phyloP scores from a whole-genome alignment of 495 filamentous ascomycete genomes.

The Beverwykella pulmonaria region DNA sequence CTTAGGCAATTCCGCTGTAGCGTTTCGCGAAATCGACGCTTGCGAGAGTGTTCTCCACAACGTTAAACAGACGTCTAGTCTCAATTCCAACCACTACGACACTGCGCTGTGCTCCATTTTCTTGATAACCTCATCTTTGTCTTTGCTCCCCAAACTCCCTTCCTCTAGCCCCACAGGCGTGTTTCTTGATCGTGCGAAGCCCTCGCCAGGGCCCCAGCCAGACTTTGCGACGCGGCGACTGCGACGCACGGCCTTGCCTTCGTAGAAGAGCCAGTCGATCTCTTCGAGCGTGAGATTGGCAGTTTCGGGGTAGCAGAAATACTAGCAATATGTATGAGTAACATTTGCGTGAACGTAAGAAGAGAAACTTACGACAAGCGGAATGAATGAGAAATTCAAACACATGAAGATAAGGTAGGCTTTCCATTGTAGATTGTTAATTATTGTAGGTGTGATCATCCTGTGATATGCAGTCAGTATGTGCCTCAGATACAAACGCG shows the following conservation, averaged over 20 bases:
- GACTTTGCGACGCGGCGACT: conserved; percentile 14
- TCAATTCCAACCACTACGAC: not conserved
- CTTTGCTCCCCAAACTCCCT: conserved; percentile 3
- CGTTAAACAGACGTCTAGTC: conserved; percentile 2
- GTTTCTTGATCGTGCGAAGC: not conserved
- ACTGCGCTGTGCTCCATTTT: not conserved
- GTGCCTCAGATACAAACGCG: not conserved
- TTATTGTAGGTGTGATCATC: conserved; percentile 43
- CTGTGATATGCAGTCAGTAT: not conserved
- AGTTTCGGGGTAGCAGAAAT: conserved; percentile 42
- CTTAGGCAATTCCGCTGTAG: not conserved
- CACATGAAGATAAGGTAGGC: conserved; percentile 41
- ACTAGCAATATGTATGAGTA: not conserved
- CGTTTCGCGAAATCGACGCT: not conserved
- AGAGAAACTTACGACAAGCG: conserved; percentile 35
- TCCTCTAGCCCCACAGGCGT: not conserved
- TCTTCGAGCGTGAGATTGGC: conserved; percentile 41
- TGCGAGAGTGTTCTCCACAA: not conserved
- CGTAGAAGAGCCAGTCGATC: conserved; percentile 37
- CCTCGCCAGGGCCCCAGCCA: conserved; percentile 17
- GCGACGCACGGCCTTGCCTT: conserved; percentile 14
- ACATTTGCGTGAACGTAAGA: not conserved
- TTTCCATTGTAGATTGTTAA: conserved; percentile 37
- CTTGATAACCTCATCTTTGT: not conserved
- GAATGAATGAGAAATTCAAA: conserved; percentile 46